A percentile compares a stretch with the other conserved stretches of the same genome.
These are phyloP conservation scores for Solanum tarijense DNA, from an alignment of 257 asterid genomes.

Conservation along the genomic window DNA sequence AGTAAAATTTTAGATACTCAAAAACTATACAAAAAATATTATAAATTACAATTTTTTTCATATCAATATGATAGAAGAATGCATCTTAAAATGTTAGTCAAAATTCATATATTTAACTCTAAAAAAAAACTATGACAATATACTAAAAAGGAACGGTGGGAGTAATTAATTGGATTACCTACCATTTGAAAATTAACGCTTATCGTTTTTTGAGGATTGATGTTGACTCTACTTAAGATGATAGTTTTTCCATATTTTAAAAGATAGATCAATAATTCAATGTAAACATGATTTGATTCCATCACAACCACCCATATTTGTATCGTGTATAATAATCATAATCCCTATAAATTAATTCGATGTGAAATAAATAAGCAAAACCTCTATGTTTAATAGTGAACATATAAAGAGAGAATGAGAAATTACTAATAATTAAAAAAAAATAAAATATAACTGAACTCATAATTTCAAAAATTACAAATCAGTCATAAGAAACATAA, in stretches of 20 bases:
- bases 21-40: no score
- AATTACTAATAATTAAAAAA: no score
- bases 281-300: slow-evolving; percentile 10
- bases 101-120: no score
- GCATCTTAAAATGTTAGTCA: no score
- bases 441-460: no score
- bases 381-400: not conserved
- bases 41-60: no score
- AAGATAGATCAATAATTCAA: not conserved
- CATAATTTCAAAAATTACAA: not conserved
- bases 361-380: not conserved
- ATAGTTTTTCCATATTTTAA: not conserved
- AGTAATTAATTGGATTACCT: not conserved
- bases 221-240: not conserved
- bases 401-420: not conserved
- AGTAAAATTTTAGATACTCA: no score
- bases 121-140: no score
- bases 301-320: slow-evolving; percentile 26
- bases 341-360: not conserved
- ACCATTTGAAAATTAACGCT: not conserved
- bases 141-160: not conserved
- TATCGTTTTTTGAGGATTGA: not conserved
- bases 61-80: rapidly evolving
- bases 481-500: no score
- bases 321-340: slow-evolving; percentile 12